These are phyloP conservation scores for Curvularia lunata DNA, from an alignment of 2,329 filamentous ascomycete genomes.

Conservation along the genomic window DNA sequence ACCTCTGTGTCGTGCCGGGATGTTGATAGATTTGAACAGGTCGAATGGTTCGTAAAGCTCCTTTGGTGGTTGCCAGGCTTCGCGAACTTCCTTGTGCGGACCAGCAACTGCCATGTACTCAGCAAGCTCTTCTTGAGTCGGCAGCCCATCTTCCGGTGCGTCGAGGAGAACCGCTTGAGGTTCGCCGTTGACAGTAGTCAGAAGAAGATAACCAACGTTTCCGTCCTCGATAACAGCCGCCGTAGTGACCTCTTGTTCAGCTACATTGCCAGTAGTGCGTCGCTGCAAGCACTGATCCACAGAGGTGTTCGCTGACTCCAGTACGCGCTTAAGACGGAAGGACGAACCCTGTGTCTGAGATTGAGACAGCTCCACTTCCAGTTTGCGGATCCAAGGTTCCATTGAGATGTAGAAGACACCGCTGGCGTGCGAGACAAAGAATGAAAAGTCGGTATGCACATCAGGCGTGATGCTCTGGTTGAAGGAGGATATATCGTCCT, in stretches of 20 bases:
- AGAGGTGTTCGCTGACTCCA: conserved; percentile 58
- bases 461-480: conserved; percentile 64
- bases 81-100: conserved; percentile 62
- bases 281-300: conserved; percentile 57
- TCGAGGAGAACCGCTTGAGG: conserved; percentile 61
- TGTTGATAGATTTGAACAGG: conserved; percentile 63
- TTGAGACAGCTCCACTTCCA: conserved; percentile 63
- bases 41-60: conserved; percentile 64
- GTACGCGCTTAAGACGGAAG: conserved; percentile 63
- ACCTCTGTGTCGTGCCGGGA: conserved; percentile 66
- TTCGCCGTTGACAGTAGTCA: conserved; percentile 57
- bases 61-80: conserved; percentile 68
- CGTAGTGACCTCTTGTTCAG: conserved; percentile 50
- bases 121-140: conserved; percentile 37
- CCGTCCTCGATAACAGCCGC: conserved; percentile 63
- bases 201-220: conserved; percentile 64
- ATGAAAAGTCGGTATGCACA: conserved; percentile 61
- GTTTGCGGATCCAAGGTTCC: conserved; percentile 61
- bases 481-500: conserved; percentile 42
- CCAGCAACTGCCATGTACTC: conserved; percentile 28
- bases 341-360: conserved; percentile 59
- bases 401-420: conserved; percentile 64
- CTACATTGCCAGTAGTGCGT: conserved; percentile 24
- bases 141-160: conserved; percentile 49
- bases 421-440: conserved; percentile 63